These are phyloP conservation scores for Oemleria cerasiformis DNA, from an alignment of 306 rosid genomes.

Conservation along the genomic window DNA sequence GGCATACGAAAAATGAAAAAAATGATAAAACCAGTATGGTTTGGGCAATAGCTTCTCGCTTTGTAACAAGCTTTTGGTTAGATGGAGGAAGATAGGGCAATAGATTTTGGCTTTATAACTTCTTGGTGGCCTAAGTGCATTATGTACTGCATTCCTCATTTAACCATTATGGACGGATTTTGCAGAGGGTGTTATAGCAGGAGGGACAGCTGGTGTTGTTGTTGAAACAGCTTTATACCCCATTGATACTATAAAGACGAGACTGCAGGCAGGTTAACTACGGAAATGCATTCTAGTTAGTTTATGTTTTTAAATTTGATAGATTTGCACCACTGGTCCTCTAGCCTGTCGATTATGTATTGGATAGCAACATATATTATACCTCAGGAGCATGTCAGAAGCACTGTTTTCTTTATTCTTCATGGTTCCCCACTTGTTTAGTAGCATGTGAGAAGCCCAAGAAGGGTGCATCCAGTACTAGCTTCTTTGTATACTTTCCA, in stretches of 20 bases:
- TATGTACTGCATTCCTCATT: conserved; percentile 18
- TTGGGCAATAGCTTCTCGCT: not conserved
- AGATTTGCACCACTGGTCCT: not conserved
- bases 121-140: conserved; percentile 9
- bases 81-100: conserved; percentile 7
- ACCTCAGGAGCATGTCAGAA: not conserved
- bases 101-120: not conserved
- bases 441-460: not conserved
- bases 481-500: not conserved
- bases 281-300: not conserved
- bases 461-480: not conserved
- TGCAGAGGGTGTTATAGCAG: conserved; percentile 92
- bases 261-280: conserved; percentile 75
- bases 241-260: conserved; percentile 92
- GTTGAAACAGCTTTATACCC: conserved; percentile 97
- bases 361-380: not conserved
- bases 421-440: not conserved
- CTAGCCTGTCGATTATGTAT: not conserved
- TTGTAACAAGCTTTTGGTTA: not conserved
- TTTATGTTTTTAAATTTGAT: not conserved
- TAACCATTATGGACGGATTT: conserved; percentile 34
- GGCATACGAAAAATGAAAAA: not conserved
- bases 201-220: conserved; percentile 93
- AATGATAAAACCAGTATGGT: not conserved
- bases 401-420: not conserved